Evolutionary conservation across 768 basidiomycete genomes (phyloP), one percentile per base, ranked within the genome.

Genomic region (Suillus discolor): DNA sequence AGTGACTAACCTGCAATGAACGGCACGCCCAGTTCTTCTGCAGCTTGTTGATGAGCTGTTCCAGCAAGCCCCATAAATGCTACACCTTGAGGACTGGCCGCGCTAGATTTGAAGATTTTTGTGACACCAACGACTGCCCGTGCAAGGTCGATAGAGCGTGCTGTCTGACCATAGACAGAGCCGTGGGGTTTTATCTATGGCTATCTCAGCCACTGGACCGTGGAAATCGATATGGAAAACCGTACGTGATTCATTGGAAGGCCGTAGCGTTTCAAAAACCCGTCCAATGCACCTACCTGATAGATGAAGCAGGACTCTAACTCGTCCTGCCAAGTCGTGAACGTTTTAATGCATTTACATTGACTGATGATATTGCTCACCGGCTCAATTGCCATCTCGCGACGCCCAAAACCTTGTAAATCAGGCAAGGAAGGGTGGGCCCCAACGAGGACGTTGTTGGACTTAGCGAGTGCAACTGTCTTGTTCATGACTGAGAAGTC

Each of bases 341-440:
- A 62, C 34, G 6, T 41, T 60, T 23, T 1, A 18, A 28, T 41
- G 39, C 18, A 41, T 28, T 6, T 16, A 60, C 23, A 15, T 20
- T 15, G 18, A 25, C 25, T 11, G 16, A 60, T 36, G 18, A 13
- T 12, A 5, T 1, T 3, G 67, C 82, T 54, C 66, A 89, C 89
- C 2, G 87, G 83, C 62, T 84, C 82, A 65, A 89, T 83, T 0
- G 79, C 80, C 85, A 91, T 86, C 69, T 89, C 88, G 39, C 88
- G 79, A 23, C 89, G 74, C 6, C 89, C 89, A 65, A 90, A 90
- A 0, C 88, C 88, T 70, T 88, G 88, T 23, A 82, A 72, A 72
- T 90, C 88, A 5, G 76, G 89, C 31, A 89, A 81, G 25, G 85
- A 87, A 1, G 89, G 89, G 69, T 90, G 89, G 9, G 89, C 89